phyloP scores from a whole-genome alignment of 1,139 yeast species.

The Scheffersomyces parashehatae region DNA sequence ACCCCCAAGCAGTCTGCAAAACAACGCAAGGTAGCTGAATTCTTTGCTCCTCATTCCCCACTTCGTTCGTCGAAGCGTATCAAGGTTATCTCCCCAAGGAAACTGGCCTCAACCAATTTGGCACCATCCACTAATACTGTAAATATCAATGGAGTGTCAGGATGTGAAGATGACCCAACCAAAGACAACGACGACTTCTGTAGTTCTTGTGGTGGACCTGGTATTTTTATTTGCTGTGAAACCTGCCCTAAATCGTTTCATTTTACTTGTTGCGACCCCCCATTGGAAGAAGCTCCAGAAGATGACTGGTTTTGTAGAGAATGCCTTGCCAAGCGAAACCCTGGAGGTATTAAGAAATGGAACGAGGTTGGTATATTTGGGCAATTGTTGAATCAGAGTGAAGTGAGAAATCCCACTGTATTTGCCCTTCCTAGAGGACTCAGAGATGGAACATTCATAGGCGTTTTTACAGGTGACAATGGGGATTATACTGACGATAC shows the following conservation, averaged over 20 bases:
- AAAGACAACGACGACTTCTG: conserved; percentile 84
- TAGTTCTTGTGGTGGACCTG: conserved; percentile 83
- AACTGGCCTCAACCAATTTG: conserved; percentile 29
- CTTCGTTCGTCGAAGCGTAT: conserved; percentile 25
- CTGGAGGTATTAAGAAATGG: conserved; percentile 30
- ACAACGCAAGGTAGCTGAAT: conserved; percentile 1
- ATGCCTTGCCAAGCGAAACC: conserved; percentile 46
- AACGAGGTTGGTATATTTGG: conserved; percentile 59
- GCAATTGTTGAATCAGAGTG: conserved; percentile 58
- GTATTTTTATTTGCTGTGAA: conserved; percentile 90
- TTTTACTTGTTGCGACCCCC: conserved; percentile 89
- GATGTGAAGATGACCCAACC: conserved; percentile 24
- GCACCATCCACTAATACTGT: conserved; percentile 21
- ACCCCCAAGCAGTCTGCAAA: conserved; percentile 4
- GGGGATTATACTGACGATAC: conserved; percentile 74
- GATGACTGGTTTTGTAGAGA: conserved; percentile 90
- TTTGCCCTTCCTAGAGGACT: conserved; percentile 70
- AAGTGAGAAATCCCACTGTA: conserved; percentile 66
- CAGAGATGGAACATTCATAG: conserved; percentile 68
- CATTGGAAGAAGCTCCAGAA: conserved; percentile 78
- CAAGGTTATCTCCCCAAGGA: conserved; percentile 45
- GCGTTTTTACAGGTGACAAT: conserved; percentile 63
- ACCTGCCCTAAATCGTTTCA: conserved; percentile 91
- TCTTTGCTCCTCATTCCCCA: background rate
- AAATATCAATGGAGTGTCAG: conserved; percentile 8